These are phyloP conservation scores for Trebouxia gelatinosa DNA, from an alignment of 163 green algal species.

Conservation along the genomic window DNA sequence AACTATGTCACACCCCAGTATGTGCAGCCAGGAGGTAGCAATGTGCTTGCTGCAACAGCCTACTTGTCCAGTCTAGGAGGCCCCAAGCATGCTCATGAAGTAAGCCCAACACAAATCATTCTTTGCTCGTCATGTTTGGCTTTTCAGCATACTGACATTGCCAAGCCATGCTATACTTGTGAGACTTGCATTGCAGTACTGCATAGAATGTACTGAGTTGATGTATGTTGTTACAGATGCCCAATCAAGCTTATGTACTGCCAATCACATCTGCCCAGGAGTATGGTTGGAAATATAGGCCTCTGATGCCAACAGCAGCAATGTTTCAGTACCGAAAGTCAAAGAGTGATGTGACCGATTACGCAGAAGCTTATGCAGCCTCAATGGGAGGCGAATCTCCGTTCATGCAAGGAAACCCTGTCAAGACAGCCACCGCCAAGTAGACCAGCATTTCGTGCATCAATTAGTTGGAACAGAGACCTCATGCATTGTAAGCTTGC, in stretches of 20 bases:
- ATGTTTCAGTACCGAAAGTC: slow-evolving; percentile 32
- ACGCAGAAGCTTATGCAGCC: slow-evolving; percentile 30
- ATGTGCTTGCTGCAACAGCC: slow-evolving; percentile 10
- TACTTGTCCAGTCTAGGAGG: slow-evolving; percentile 6
- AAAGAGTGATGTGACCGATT: slow-evolving; percentile 30
- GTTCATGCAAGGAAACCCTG: slow-evolving; percentile 11
- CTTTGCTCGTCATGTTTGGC: too few species aligned
- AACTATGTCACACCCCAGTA: slow-evolving; percentile 3
- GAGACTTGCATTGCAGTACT: too few species aligned
- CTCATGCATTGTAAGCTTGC: too few species aligned
- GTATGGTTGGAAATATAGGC: slow-evolving; percentile 19
- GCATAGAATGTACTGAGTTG: too few species aligned
- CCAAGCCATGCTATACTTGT: too few species aligned
- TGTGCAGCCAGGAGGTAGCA: background rate
- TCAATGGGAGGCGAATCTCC: slow-evolving; percentile 27
- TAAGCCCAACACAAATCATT: too few species aligned
- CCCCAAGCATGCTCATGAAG: slow-evolving; percentile 28
- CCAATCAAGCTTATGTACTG: slow-evolving; percentile 13
- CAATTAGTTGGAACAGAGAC: too few species aligned
- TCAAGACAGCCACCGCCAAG: background rate
- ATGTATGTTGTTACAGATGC: too few species aligned
- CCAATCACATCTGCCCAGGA: slow-evolving; percentile 9
- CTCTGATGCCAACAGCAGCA: background rate
- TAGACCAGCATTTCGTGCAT: too few species aligned
- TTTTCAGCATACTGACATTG: too few species aligned